Evolutionary conservation across 306 rosid genomes (phyloP).

Genomic region (Leucaena leucocephala): DNA sequence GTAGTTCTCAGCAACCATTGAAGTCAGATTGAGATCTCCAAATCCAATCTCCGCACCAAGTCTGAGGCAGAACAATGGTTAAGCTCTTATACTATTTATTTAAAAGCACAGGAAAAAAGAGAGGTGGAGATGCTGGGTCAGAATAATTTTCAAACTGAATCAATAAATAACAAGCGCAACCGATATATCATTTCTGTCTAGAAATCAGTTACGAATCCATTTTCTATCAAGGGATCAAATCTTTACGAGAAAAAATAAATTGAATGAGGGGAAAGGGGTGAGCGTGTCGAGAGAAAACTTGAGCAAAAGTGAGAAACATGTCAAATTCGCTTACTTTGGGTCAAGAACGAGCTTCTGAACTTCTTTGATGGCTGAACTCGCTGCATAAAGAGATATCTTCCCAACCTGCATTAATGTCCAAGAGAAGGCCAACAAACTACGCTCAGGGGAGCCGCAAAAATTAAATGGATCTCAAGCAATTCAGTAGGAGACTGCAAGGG

Average conservation of each 20-base stretch:
- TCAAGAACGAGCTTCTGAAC: slow-evolving; percentile 92
- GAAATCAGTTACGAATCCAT: neutral
- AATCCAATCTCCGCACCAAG: slow-evolving; percentile 79
- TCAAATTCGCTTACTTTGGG: slow-evolving; percentile 69
- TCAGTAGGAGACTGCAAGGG: slow-evolving; percentile 11
- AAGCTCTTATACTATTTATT: slow-evolving; percentile 19
- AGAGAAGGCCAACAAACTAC: too few relatives aligned
- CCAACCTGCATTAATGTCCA: slow-evolving; percentile 62
- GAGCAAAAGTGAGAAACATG: slow-evolving; percentile 3
- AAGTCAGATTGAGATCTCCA: slow-evolving; percentile 90
- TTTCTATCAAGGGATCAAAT: neutral
- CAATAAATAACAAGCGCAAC: neutral
- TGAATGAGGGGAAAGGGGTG: neutral
- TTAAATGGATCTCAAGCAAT: neutral
- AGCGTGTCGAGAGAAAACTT: neutral
- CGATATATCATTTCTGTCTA: neutral
- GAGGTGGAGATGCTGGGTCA: slow-evolving; percentile 1
- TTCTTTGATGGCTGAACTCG: slow-evolving; percentile 96
- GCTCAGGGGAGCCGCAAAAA: too few relatives aligned
- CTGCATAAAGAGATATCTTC: slow-evolving; percentile 94
- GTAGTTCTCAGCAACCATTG: slow-evolving; percentile 83
- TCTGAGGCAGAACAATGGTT: slow-evolving; percentile 51
- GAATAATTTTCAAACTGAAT: slow-evolving; percentile 8
- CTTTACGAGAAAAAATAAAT: neutral
- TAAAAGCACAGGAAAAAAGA: neutral